phyloP scores from a whole-genome alignment of 2,329 filamentous ascomycete genomes.

The Pseudocercospora macadamiae region DNA sequence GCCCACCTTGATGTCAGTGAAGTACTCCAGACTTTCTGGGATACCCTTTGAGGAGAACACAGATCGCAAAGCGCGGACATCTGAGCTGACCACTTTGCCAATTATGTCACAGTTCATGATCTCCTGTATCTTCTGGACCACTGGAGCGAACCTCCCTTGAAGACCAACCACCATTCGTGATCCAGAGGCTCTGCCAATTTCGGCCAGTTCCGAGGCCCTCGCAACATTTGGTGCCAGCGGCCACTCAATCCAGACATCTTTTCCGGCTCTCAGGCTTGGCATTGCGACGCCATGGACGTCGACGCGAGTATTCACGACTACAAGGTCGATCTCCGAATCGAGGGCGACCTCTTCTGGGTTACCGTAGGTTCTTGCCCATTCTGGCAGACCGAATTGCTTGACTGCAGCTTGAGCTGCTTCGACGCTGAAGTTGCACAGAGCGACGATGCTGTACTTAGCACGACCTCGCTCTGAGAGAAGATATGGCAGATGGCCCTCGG shows the following conservation, averaged over 20 bases:
- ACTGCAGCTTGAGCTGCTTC: conserved; percentile 47
- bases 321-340: conserved; percentile 50
- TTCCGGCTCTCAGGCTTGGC: conserved; percentile 41
- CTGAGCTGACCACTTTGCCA: conserved; percentile 41
- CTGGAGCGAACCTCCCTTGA: conserved; percentile 47
- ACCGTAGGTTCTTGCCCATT: conserved; percentile 45
- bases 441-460: conserved; percentile 49
- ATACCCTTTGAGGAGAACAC: background rate
- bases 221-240: conserved; percentile 47
- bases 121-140: conserved; percentile 46
- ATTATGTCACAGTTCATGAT: conserved; percentile 47
- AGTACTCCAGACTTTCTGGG: background rate
- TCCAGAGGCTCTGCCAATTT: conserved; percentile 43
- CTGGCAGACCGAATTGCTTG: conserved; percentile 36
- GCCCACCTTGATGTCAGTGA: conserved; percentile 9
- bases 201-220: conserved; percentile 48
- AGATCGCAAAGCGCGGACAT: background rate
- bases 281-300: conserved; percentile 44
- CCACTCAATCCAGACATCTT: conserved; percentile 55
- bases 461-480: conserved; percentile 47
- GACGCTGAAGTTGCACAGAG: conserved; percentile 51
- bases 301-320: conserved; percentile 49
- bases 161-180: conserved; percentile 51
- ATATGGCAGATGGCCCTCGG: conserved; percentile 60
- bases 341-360: conserved; percentile 45